Base-by-base conservation (phyloP, 2,329 filamentous ascomycete genomes). In the Cercospora zeae-maydis region DNA sequence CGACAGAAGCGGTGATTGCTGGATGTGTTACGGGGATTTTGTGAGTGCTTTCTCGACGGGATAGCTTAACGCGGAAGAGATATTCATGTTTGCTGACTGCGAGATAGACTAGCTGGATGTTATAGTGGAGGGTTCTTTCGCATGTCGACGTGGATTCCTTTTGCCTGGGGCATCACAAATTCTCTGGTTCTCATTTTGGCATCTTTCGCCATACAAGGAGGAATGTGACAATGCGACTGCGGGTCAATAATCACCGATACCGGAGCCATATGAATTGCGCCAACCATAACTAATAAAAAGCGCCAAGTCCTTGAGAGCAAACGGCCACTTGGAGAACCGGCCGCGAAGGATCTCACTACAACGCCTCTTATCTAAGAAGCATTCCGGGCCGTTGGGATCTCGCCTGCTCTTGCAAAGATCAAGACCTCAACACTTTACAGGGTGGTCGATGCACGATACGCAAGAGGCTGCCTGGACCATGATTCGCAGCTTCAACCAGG, bases 121-220 rank as follows among this genome's bases (percentile, higher is more conserved):
- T 96, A 96, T 74, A 85, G 87, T 69, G 85, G 89, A 2, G 93
- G 92, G 47, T 91, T 89, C 76, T 96, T 93, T 74, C 83, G 87
- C 71, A 95, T 96, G 92, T 93, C 92, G 51, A 96, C 93, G 0
- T 96, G 92, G 92, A 90, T 96, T 57, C 93, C 93, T 0, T 89
- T 95, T 72, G 84, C 93, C 21, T 96, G 93, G 93, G 91, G 87
- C 0, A 83, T 91, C 73, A 89, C 93, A 75, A 96, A 92, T 75
- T 87, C 93, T 9, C 76, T 96, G 52, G 84, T 96, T 31, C 80
- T 97, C 51, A 86, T 96, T 55, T 81, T 96, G 66, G 95, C 92
- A 4, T 95, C 91, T 3, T 96, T 96, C 75, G 91, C 92, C n/a
- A 93, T 96, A 57, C 92, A 96, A 74, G 92, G 92, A 54, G 92